These are phyloP conservation scores for Termitomyces sp. DNA, from an alignment of 768 basidiomycete species.

Conservation along the genomic window DNA sequence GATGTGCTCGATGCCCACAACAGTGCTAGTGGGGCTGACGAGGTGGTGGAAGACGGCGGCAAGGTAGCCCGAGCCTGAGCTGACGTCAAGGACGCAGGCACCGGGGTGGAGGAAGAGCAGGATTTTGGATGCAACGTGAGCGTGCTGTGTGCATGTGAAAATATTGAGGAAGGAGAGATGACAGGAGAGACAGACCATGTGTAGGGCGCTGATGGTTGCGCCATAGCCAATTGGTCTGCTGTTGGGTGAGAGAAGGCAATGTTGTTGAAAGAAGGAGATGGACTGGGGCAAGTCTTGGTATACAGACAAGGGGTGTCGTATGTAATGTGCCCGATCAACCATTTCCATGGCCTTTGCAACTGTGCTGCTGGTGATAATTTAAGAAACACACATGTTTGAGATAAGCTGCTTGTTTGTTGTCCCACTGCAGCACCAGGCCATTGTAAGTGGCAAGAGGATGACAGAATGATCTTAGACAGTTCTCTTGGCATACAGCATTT, in stretches of 20 bases:
- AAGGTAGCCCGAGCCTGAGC: constrained; percentile 85
- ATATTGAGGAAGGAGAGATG: no score
- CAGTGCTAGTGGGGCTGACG: constrained; percentile 47
- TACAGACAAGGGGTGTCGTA: constrained; percentile 36
- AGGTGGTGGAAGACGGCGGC: constrained; percentile 78
- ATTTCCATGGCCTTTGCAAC: constrained; percentile 63
- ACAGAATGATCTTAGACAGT: not conserved
- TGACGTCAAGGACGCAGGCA: constrained; percentile 80
- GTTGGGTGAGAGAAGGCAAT: not conserved
- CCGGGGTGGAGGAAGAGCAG: constrained; percentile 67
- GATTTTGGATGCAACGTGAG: constrained; percentile 77
- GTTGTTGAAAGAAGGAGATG: constrained; percentile 11
- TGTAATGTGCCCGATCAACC: constrained; percentile 72
- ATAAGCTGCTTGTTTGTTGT: constrained; percentile 68
- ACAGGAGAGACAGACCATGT: constrained; percentile 63
- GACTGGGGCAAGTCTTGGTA: constrained; percentile 80
- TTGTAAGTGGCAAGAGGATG: constrained; percentile 23
- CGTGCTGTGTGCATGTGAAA: constrained; percentile 49
- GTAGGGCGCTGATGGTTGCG: constrained; percentile 94
- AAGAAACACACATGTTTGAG: constrained; percentile 48
- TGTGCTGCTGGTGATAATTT: constrained; percentile 50
- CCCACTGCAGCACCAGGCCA: constrained; percentile 84
- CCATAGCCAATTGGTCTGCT: constrained; percentile 70
- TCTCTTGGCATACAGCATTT: not conserved
- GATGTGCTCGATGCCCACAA: constrained; percentile 92